Evolutionary conservation across 768 basidiomycete species (phyloP).

Genomic region (Russula earlei): DNA sequence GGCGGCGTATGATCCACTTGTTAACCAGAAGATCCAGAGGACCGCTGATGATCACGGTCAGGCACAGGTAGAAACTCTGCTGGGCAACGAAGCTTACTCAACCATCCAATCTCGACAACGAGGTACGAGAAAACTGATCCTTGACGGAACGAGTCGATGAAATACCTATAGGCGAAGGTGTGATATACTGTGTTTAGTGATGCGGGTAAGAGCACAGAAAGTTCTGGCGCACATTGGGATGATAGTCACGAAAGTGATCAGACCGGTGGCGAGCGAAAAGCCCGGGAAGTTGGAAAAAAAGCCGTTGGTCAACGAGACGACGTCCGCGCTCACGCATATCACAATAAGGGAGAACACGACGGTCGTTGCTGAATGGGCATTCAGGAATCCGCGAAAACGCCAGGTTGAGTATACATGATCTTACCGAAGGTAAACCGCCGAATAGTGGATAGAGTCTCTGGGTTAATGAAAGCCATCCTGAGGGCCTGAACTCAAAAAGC

Average conservation of each 20-base stretch:
- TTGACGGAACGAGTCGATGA: conserved; percentile 28
- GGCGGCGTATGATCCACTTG: conserved; percentile 27
- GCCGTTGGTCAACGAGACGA: conserved; percentile 22
- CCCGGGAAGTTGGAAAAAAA: conserved; percentile 20
- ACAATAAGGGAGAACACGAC: conserved; percentile 26
- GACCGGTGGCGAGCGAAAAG: conserved; percentile 25
- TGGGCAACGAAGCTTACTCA: conserved; percentile 25
- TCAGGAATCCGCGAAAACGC: not conserved
- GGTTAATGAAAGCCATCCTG: not conserved
- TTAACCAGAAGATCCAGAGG: conserved; percentile 34
- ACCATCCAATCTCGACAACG: conserved; percentile 30
- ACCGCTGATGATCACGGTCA: conserved; percentile 22
- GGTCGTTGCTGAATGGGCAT: conserved; percentile 1
- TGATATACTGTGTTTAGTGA: not conserved
- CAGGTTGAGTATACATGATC: not conserved
- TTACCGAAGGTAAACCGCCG: conserved; percentile 3
- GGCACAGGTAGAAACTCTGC: not conserved
- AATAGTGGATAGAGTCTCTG: not conserved
- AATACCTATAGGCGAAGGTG: conserved; percentile 22
- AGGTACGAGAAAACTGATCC: conserved; percentile 35
- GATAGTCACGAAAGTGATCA: conserved; percentile 26
- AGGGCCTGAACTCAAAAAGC: not conserved
- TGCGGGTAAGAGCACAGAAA: not conserved
- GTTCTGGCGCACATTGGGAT: conserved; percentile 23
- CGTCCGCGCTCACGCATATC: conserved; percentile 25